A percentile compares a stretch with the other conserved stretches of the same genome.
Evolutionary conservation across 805 yeast species (phyloP).

Genomic region (Candida qinlingensis): DNA sequence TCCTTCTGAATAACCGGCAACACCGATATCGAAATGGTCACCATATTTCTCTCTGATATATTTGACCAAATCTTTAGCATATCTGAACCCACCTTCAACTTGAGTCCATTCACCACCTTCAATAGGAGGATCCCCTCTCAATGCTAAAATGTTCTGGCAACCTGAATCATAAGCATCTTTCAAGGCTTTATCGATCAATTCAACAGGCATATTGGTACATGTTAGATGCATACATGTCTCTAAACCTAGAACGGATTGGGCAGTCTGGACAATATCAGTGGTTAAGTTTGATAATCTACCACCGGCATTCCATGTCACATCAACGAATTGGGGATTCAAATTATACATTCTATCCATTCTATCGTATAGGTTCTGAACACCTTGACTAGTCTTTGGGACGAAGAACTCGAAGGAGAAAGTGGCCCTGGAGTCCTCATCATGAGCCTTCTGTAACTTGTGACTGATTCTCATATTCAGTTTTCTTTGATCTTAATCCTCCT

Average conservation of each 20-base stretch:
- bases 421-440: slow-evolving; percentile 34
- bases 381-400: slow-evolving; percentile 95
- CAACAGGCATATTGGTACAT: slow-evolving; percentile 88
- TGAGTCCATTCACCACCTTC: slow-evolving; percentile 44
- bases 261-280: slow-evolving; percentile 85
- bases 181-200: slow-evolving; percentile 78
- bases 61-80: slow-evolving; percentile 80
- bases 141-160: slow-evolving; percentile 90
- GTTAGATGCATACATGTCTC: slow-evolving; percentile 98
- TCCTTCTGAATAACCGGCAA: slow-evolving; percentile 97
- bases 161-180: slow-evolving; percentile 84
- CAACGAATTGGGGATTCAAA: slow-evolving; percentile 84
- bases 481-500: not conserved
- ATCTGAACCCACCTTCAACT: slow-evolving; percentile 71
- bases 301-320: slow-evolving; percentile 98
- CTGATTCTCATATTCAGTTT: slow-evolving; percentile 31
- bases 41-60: slow-evolving; percentile 78
- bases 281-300: slow-evolving; percentile 81
- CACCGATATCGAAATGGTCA: slow-evolving; percentile 88
- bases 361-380: slow-evolving; percentile 92
- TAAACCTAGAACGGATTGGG: slow-evolving; percentile 84
- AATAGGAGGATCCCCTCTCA: slow-evolving; percentile 93
- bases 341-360: slow-evolving; percentile 97
- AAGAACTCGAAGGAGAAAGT: slow-evolving; percentile 96
- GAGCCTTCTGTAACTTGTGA: slow-evolving; percentile 32